Evolutionary conservation across 2,329 filamentous ascomycete genomes (phyloP), one percentile per base, ranked within the genome.

Genomic region (Acarospora socialis): DNA sequence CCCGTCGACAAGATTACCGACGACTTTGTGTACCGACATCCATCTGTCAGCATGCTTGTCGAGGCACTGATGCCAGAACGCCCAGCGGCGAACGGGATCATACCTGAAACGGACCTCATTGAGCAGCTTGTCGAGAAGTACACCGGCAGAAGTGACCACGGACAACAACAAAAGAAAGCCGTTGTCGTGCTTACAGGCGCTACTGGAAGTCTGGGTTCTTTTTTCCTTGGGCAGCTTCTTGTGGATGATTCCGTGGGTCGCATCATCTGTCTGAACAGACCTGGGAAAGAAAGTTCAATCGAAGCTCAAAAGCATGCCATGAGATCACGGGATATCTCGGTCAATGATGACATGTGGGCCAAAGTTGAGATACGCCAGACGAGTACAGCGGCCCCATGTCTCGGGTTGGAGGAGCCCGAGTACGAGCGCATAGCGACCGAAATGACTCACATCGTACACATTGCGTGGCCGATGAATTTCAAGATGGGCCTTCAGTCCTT

Each of bases 391-490:
- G n/a, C n/a, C n/a, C n/a, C n/a, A n/a, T n/a, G n/a, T n/a, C 28
- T 41, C 4, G 39, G 39, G 3, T 21, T 42, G 22, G 21, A 25
- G 3, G 12, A 16, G 14, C 10, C 21, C 10, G 24, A 21, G 5
- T 37, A 35, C 29, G 10, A 30, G 2, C 5, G 15, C 2, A 14
- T 43, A 1, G 15, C 15, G 7, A 8, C 8, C 18, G 8, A 28
- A 4, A 23, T 41, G 7, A 41, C 40, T 4, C 40, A 43, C 24
- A 37, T 43, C 22, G 21, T 43, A 4, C 40, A 43, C 21, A 35
- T 29, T 6, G 40, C 38, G 2, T 43, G 38, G 39, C 40, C 40
- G 2, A 41, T 43, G 36, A 29, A 41, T 22, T 41, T 43, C 31
- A 31, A 39, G 21, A 17, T 23, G 13, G 30, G 19, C 4, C 12